Conservation (phyloP, 345 rosid species). For the sweet orange (Citrus sinensis) region DVS_A1.0 CM039168.1:18898001-18898500, state of each 20-base stretch:
- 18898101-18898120: neutral
- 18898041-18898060: neutral
- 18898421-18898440: neutral
- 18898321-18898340: neutral
- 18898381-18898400: neutral
- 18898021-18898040: neutral
- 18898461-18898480: neutral
- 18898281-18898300: conserved; percentile 63
- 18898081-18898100: neutral
- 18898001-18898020: neutral
- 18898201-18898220: conserved; percentile 52
- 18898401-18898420: neutral
- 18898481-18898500: neutral
- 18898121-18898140: conserved; percentile 2
- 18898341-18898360: neutral
- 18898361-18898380: neutral
- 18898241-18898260: conserved; percentile 71
- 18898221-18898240: conserved; percentile 79
- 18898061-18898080: neutral
- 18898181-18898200: conserved; percentile 6
- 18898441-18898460: neutral
- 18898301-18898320: conserved; percentile 41
- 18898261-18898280: conserved; percentile 87
- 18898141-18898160: neutral
- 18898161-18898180: neutral